These are phyloP conservation scores for Botrytis galanthina DNA, from an alignment of 2,329 filamentous ascomycete species.

Conservation along the genomic window DNA sequence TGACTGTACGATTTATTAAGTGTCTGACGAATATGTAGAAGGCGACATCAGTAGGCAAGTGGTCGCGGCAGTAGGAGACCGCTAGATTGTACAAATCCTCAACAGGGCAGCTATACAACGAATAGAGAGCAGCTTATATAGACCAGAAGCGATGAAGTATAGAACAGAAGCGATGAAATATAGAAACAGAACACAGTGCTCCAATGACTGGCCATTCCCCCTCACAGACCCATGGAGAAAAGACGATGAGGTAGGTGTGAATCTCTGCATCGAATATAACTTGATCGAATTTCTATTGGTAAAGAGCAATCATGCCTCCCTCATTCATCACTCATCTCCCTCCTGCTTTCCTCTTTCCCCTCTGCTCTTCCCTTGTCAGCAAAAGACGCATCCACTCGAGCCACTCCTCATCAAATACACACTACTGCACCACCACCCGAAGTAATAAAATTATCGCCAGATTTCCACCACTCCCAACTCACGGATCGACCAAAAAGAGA, in stretches of 20 bases:
- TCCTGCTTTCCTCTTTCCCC: neutral
- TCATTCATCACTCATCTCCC: neutral
- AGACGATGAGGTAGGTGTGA: neutral
- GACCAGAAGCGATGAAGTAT: neutral
- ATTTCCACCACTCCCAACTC: conserved; percentile 8
- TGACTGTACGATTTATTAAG: neutral
- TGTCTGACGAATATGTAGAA: neutral
- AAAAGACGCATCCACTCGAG: neutral
- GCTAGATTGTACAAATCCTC: too few relatives aligned
- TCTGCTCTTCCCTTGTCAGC: neutral
- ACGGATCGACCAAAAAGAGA: conserved; percentile 12
- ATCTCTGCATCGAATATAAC: neutral
- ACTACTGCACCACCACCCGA: conserved; percentile 12
- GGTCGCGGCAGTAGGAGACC: neutral
- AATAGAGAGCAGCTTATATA: neutral
- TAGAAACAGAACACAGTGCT: neutral
- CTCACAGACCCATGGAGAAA: neutral
- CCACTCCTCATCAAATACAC: neutral
- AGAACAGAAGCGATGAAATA: neutral
- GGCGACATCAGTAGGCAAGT: neutral
- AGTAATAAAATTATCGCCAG: conserved; percentile 3
- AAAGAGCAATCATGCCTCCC: neutral
- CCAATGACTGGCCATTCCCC: neutral
- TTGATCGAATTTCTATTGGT: neutral
- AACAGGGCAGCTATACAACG: neutral